Base-by-base conservation (phyloP, 1,284 basidiomycete genomes). In the Cutaneotrichosporon cutaneum region DNA sequence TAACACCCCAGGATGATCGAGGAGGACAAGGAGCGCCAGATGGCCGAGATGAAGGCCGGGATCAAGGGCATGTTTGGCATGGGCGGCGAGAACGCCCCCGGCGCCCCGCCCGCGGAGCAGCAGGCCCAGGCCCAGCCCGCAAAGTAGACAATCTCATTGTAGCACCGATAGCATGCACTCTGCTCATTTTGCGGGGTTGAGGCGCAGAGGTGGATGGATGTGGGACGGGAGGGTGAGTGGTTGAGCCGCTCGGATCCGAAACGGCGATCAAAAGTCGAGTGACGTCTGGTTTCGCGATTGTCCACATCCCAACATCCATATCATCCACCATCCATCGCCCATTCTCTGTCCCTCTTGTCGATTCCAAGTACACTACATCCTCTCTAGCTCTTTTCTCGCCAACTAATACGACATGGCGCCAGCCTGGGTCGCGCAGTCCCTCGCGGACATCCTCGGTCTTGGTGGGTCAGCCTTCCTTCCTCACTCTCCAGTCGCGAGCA, bases 11-110 rank as follows among this genome's bases (percentile, higher is more conserved):
- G 82, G 66, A 72, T 83, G 72, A 83, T 83, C 62, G 82, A 83
- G 71, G 84, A 84, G 64, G 92, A 97, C 71, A 87, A 88, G 75
- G 85, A 92, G 74, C 85, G 87, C 56, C 87, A 90, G 82, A 81
- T 87, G 71, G 83, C 83, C 60, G 84, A 85, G 73, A 75, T 74
- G 72, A 84, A 75, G 66, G 84, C 82, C 0, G 82, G 79, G 6
- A 59, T 85, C 36, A 77, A 83, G 59, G 78, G 81, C 30, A 74
- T 80, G 51, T 64, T 84, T 33, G 73, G 76, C 36, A 75, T 74
- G 18, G 69, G 68, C 48, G 62, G 62, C 3, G 21, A 26, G 51
- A 39, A 33, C 21, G 50, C 36, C 1, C 51, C 51, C 18, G 3
- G 60, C 75, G 76, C 62, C 71, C 73, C 51, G 51, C 51, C 16